phyloP scores from a whole-genome alignment of 352 stramenopile species.

The Phytophthora melonis region DNA sequence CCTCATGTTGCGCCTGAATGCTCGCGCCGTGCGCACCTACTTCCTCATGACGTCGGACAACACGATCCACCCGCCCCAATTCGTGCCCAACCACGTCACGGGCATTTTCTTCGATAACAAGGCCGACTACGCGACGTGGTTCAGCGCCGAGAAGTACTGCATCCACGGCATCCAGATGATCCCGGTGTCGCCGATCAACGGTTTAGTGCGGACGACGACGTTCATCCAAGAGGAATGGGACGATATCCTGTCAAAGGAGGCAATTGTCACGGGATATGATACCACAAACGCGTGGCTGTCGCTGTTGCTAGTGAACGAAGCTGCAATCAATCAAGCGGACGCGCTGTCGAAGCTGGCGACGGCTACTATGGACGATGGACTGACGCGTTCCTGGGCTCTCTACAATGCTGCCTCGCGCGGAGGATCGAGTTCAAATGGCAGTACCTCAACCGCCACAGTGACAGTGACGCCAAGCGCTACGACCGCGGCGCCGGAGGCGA shows the following conservation, averaged over 20 bases:
- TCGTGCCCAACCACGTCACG: conserved; percentile 81
- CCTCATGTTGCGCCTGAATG: conserved; percentile 80
- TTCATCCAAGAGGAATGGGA: conserved; percentile 85
- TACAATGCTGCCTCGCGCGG: conserved; percentile 67
- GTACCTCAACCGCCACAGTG: conserved; percentile 16
- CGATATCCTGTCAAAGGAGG: conserved; percentile 75
- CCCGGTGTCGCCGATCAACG: conserved; percentile 77
- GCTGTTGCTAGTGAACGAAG: conserved; percentile 79
- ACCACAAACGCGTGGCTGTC: conserved; percentile 73
- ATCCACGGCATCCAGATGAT: conserved; percentile 90
- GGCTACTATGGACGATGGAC: conserved; percentile 70
- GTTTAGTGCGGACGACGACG: conserved; percentile 61
- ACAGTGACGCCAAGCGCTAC: conserved; percentile 25
- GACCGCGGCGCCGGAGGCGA: conserved; percentile 2
- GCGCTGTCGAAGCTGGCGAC: conserved; percentile 54
- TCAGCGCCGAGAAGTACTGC: conserved; percentile 79
- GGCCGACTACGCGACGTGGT: conserved; percentile 80
- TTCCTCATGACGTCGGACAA: conserved; percentile 82
- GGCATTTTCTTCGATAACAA: conserved; percentile 87
- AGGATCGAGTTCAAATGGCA: conserved; percentile 28
- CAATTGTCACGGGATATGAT: conserved; percentile 58
- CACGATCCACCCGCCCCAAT: conserved; percentile 69
- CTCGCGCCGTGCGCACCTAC: conserved; percentile 71
- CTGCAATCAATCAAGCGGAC: conserved; percentile 61
- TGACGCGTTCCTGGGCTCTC: conserved; percentile 72